Conservation (phyloP, 768 basidiomycete species). For the Termitomyces sp. region DNA sequence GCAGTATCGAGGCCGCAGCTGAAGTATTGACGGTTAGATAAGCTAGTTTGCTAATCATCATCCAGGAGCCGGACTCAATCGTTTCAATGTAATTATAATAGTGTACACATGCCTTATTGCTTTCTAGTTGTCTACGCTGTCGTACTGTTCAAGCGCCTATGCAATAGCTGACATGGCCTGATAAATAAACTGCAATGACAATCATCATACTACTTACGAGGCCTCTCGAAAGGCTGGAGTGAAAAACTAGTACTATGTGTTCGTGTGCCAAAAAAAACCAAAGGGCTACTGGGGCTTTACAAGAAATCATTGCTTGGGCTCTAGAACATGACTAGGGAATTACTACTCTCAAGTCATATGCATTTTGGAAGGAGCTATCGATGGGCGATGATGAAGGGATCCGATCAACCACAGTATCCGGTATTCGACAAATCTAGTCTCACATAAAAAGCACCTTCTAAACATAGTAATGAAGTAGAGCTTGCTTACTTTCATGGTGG, state of each 20-base stretch:
- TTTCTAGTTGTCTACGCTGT: background rate
- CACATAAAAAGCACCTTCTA: background rate
- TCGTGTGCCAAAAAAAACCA: too few relatives aligned
- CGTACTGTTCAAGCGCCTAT: background rate
- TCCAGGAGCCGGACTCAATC: background rate
- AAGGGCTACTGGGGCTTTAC: background rate
- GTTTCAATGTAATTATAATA: background rate
- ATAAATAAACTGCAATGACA: background rate
- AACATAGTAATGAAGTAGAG: too few relatives aligned
- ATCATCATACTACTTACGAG: too few relatives aligned
- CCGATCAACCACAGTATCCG: background rate
- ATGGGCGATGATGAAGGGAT: too few relatives aligned
- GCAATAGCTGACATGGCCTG: background rate
- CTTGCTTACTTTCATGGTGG: background rate
- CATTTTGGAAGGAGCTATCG: background rate
- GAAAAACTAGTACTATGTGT: background rate
- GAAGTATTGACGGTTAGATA: background rate
- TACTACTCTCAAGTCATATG: too few relatives aligned
- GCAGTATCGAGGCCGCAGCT: background rate
- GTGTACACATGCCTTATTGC: background rate
- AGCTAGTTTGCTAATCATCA: background rate
- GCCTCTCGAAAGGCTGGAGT: background rate
- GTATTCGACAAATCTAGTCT: background rate
- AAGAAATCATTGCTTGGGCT: background rate
- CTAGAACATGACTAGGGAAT: background rate